Percentiles rank a stretch among this genome's conserved stretches.
phyloP scores from a whole-genome alignment of 1,284 basidiomycete genomes.

The Apiotrichum sp. region DNA sequence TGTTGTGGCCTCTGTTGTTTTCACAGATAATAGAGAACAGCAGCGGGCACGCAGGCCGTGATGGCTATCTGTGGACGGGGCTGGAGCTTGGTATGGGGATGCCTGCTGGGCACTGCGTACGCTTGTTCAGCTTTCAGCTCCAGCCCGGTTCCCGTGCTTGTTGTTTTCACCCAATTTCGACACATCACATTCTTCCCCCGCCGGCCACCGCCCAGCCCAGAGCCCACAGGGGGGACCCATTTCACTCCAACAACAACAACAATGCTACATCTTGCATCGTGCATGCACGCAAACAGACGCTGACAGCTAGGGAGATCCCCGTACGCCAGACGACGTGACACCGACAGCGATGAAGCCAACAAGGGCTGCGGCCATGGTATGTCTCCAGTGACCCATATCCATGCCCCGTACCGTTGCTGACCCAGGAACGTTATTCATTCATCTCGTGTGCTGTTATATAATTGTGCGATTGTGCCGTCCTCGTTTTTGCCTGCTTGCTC shows the following conservation, averaged over 20 bases:
- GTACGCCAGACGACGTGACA: constrained; percentile 3
- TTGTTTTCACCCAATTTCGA: constrained; percentile 10
- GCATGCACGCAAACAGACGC: neutral
- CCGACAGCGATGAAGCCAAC: neutral
- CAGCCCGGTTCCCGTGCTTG: neutral
- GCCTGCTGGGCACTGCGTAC: too few relatives aligned
- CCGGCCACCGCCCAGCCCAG: too few relatives aligned
- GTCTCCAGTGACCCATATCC: neutral
- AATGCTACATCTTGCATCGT: neutral
- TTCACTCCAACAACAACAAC: neutral
- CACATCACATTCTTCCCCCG: too few relatives aligned
- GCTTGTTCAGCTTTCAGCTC: neutral
- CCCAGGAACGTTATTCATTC: constrained; percentile 1
- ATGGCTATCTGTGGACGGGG: too few relatives aligned
- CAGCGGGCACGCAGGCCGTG: too few relatives aligned
- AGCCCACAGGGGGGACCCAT: neutral
- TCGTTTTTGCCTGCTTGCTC: too few relatives aligned
- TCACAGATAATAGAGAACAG: too few relatives aligned
- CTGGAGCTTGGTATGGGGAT: too few relatives aligned
- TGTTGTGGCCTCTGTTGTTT: too few relatives aligned
- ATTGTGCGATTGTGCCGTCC: too few relatives aligned
- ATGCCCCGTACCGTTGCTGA: neutral
- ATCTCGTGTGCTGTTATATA: too few relatives aligned
- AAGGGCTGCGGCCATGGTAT: neutral
- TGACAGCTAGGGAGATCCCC: constrained; percentile 3